Evolutionary conservation across 2,329 filamentous ascomycete species (phyloP), one percentile per base, ranked within the genome.

Genomic region (Pseudogymnoascus sp.): DNA sequence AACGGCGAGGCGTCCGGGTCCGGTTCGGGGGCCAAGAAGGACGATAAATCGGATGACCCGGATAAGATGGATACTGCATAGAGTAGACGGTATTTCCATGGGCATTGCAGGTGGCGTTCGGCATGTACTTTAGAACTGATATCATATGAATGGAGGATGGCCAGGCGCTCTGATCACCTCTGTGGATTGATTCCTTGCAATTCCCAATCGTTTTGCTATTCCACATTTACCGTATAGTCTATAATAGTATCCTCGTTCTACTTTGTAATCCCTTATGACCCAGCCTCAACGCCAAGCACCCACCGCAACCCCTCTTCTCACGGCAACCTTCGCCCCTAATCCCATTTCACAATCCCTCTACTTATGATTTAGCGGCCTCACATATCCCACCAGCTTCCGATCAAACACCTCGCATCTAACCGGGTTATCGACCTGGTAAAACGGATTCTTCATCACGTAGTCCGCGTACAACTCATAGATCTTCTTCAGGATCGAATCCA

Each of bases 381-480:
- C 84, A 75, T 92, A 96, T 37, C 86, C 89, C 66, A 83, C 82
- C 65, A 97, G 74, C 74, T 90, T 90, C 68, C 92, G 81, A 74
- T 99, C 94, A 77, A 97, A 99, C 68, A 91, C 89, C 71, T 97
- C 94, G 75, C 94, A 96, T 64, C 94, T 82, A 60, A 99, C 85
- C 6, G 94, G 94, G 92, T 97, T 99, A 77, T 99, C 94, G 62
- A 96, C 80, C 71, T 94, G 92, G 76, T 97, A 97, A 72, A 99
- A 99, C 1, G 94, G 94, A 74, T 99, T 99, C 81, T 97, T 99
- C 91, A 97, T 97, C 67, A 99, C 94, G 73, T 90, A 97, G 75
- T 99, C 94, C 58, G 90, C 84, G 77, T 97, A 99, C 59, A 97
- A 77, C 73, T 97, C 94, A 74, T 99, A 97, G 69, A 97, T 87